phyloP scores from a whole-genome alignment of 768 basidiomycete genomes.

The Boletus reticulatus region DNA sequence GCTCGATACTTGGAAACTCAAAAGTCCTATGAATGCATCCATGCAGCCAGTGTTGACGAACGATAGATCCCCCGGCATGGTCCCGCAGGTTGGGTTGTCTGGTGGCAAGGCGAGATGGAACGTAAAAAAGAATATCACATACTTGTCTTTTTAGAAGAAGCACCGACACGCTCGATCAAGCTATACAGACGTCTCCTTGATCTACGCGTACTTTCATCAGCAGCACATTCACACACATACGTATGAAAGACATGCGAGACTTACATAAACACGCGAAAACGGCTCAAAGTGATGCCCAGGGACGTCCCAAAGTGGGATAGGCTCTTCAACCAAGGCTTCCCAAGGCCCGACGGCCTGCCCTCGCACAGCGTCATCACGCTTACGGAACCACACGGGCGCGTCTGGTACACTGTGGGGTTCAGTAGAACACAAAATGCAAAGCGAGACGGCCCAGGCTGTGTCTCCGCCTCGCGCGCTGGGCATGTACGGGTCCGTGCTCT shows the following conservation, averaged over 20 bases:
- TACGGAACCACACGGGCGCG: conserved; percentile 51
- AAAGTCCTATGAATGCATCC: too few relatives aligned
- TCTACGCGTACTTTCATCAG: conserved; percentile 7
- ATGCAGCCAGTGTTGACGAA: too few relatives aligned
- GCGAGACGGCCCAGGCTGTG: conserved; percentile 23
- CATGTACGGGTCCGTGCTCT: conserved; percentile 46
- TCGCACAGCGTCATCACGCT: conserved; percentile 31
- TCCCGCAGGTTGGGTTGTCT: too few relatives aligned
- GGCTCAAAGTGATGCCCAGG: conserved; percentile 67
- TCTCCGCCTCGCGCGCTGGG: conserved; percentile 26
- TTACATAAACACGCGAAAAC: conserved; percentile 51
- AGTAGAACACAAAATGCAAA: conserved; percentile 52
- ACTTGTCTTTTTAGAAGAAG: background rate
- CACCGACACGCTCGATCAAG: conserved; percentile 19
- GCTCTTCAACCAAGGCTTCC: conserved; percentile 39
- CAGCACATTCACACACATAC: background rate
- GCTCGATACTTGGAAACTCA: too few relatives aligned
- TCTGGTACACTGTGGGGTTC: conserved; percentile 35
- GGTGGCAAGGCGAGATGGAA: too few relatives aligned
- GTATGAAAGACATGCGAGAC: conserved; percentile 10
- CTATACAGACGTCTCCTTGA: conserved; percentile 23
- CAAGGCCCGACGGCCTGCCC: conserved; percentile 40
- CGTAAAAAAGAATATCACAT: too few relatives aligned
- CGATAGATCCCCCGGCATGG: too few relatives aligned
- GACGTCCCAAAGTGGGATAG: conserved; percentile 49